Percentiles rank a stretch among this genome's conserved stretches.
phyloP scores from a whole-genome alignment of 768 basidiomycete species.

The Pseudohyphozyma bogoriensis region DNA sequence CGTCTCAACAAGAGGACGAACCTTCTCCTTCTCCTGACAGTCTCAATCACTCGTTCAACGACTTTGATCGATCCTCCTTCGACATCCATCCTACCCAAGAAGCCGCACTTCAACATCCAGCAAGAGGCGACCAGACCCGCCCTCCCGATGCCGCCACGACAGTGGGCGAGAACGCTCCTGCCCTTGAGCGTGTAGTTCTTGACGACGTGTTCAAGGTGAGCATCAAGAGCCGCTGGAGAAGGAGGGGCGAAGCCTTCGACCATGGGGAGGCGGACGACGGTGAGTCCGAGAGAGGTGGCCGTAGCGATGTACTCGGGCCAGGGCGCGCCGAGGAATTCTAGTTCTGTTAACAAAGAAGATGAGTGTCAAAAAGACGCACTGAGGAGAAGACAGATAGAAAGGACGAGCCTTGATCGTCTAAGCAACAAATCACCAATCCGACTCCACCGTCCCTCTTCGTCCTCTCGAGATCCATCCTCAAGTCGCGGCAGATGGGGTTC shows the following conservation, averaged over 20 bases:
- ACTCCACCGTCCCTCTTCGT: conserved; percentile 63
- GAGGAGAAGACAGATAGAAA: conserved; percentile 11
- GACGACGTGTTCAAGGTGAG: conserved; percentile 56
- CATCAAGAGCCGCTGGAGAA: conserved; percentile 52
- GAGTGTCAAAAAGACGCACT: conserved; percentile 59
- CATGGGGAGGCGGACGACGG: conserved; percentile 72
- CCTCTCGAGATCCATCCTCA: conserved; percentile 62
- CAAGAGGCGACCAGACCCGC: conserved; percentile 85
- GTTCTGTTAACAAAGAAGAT: conserved; percentile 50
- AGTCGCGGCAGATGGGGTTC: conserved; percentile 68
- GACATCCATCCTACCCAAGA: conserved; percentile 43
- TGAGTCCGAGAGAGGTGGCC: conserved; percentile 58
- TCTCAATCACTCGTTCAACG: conserved; percentile 60
- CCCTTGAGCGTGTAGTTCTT: conserved; percentile 63
- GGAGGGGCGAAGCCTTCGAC: conserved; percentile 80
- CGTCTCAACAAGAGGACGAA: not conserved
- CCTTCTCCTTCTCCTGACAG: conserved; percentile 57
- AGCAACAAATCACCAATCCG: conserved; percentile 65
- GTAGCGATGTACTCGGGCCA: conserved; percentile 64
- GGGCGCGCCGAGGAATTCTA: conserved; percentile 72
- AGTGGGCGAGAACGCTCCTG: conserved; percentile 67
- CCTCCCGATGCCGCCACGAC: conserved; percentile 85
- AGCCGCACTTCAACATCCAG: conserved; percentile 83
- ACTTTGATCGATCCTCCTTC: conserved; percentile 52
- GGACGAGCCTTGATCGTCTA: conserved; percentile 26